Evolutionary conservation across 116 monocot genomes (phyloP), one percentile per base, ranked within the genome.

Genomic region (Cymodocea nodosa): DNA sequence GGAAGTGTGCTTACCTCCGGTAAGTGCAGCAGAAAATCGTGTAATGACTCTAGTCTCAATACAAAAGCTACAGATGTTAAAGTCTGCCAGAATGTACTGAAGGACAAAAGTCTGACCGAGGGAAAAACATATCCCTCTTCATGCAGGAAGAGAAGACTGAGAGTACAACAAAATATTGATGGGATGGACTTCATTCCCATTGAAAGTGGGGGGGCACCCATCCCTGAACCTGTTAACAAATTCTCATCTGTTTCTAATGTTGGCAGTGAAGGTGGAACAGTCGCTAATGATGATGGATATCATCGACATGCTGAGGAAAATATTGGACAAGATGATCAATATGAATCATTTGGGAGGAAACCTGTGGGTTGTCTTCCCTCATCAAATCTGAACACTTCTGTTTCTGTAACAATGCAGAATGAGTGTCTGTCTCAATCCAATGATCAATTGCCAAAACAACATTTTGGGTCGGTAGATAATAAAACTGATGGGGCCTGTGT

Each of bases 101-200:
- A 60, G 22, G 48, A 30, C 30, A 30, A 68, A 69, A 67, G 20
- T 24, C 5, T 15, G 19, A 23, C 10, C 59, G 10, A 24, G 48
- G 55, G 71, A 62, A 74, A 75, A 68, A 23, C 49, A 15, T 12
- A 35, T 17, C 37, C 63, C 66, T 78, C 70, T 23, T 72, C 56
- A 5, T 15, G 16, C 48, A 65, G 13, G 30, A 72, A 66, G 52
- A 53, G 65, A 20, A 73, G 70, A 64, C 59, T 49, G 16, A 23
- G 16, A 36, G 20, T 17, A 44, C 39, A 49, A n/a, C 30, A 30
- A 17, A 2, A 35, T 37, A 36, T 15, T 61, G 16, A 36, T 35
- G 23, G 34, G 25, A 64, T 17, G 36, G 25, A 39, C 7, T n/a
- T 20, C 36, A 23, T 61, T 6, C 30, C 36, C 17, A 16, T 34